These are phyloP conservation scores for Candida tammaniensis DNA, from an alignment of 805 yeast species.

Conservation along the genomic window DNA sequence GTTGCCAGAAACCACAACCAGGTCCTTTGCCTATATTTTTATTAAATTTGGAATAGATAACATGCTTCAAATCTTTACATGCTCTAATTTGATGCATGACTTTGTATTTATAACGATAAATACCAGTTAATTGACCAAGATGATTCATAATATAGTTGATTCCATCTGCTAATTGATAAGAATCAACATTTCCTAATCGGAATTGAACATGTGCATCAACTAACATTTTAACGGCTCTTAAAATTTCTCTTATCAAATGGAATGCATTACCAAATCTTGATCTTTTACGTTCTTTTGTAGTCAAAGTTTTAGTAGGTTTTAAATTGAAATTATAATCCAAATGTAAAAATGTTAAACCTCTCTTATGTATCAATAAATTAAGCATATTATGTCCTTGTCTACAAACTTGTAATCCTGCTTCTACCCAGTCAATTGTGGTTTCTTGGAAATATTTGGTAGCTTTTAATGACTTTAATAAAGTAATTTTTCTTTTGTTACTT, in stretches of 20 bases:
- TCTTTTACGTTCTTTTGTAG: slow-evolving; percentile 93
- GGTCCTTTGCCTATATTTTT: slow-evolving; percentile 93
- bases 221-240: slow-evolving; percentile 76
- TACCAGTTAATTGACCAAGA: slow-evolving; percentile 93
- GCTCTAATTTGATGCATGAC: slow-evolving; percentile 98
- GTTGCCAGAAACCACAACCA: slow-evolving; percentile 99
- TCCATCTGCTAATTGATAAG: slow-evolving; percentile 94
- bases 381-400: slow-evolving; percentile 93
- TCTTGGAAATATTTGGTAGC: slow-evolving; percentile 87
- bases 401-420: slow-evolving; percentile 93
- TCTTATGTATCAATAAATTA: slow-evolving; percentile 81
- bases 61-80: slow-evolving; percentile 92
- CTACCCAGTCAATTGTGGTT: slow-evolving; percentile 96
- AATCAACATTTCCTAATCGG: slow-evolving; percentile 85
- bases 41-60: slow-evolving; percentile 83
- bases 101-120: slow-evolving; percentile 92
- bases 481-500: slow-evolving; percentile 48
- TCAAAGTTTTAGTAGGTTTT: slow-evolving; percentile 93
- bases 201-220: slow-evolving; percentile 95
- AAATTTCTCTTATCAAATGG: slow-evolving; percentile 86
- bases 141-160: slow-evolving; percentile 87
- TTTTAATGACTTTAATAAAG: slow-evolving; percentile 62
- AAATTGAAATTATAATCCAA: slow-evolving; percentile 92
- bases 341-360: slow-evolving; percentile 89
- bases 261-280: slow-evolving; percentile 96